These are phyloP conservation scores for Dactylellina drechsleri DNA, from an alignment of 2,329 filamentous ascomycete genomes.

Conservation along the genomic window DNA sequence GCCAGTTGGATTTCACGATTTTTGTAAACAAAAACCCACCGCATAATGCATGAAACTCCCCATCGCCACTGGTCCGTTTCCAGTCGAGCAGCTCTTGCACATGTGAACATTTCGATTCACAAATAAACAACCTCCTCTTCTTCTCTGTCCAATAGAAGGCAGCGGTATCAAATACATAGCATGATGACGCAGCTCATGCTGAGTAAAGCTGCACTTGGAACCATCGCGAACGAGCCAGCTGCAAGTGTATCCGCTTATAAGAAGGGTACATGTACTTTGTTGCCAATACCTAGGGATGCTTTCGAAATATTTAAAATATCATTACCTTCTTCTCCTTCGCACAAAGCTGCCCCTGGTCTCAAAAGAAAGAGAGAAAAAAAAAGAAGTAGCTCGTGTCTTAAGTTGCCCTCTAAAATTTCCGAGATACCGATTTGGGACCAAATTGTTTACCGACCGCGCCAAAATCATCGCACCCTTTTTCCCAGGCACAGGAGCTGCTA, in stretches of 20 bases:
- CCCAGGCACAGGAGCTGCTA: too few relatives aligned
- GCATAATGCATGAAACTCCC: background rate
- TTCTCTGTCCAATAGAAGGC: conserved; percentile 15
- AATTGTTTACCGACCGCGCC: conserved; percentile 30
- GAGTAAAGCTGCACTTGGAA: conserved; percentile 29
- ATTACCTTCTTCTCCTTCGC: background rate
- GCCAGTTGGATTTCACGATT: background rate
- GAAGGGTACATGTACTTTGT: background rate
- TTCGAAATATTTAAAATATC: too few relatives aligned
- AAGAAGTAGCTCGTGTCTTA: too few relatives aligned
- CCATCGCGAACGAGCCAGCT: conserved; percentile 20
- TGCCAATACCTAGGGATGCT: too few relatives aligned
- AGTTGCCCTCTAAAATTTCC: conserved; percentile 17
- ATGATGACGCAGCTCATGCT: conserved; percentile 39
- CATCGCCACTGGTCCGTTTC: conserved; percentile 28
- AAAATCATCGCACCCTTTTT: conserved; percentile 14
- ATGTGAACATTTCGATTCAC: conserved; percentile 24
- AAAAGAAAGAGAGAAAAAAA: too few relatives aligned
- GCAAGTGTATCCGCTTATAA: background rate
- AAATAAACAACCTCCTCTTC: background rate
- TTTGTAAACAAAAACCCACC: background rate
- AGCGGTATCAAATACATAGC: background rate
- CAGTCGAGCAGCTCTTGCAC: background rate
- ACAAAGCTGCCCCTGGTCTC: background rate
- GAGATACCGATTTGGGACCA: conserved; percentile 28